phyloP scores from a whole-genome alignment of 306 rosid genomes.

The Fragaria nilgerrensis region DNA sequence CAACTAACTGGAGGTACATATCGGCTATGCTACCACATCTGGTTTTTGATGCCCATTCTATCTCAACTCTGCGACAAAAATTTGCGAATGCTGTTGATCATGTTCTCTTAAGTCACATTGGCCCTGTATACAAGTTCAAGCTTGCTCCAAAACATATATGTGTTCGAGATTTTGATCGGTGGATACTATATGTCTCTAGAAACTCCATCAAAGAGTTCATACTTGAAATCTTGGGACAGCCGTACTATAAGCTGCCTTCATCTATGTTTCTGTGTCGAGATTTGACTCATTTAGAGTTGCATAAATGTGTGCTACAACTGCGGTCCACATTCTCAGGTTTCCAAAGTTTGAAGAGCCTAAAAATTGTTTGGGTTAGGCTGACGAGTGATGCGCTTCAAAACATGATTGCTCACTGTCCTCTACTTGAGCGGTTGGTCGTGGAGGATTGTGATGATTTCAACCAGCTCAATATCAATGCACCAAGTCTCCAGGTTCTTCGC shows the following conservation, averaged over 20 bases:
- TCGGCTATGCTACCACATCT: conserved; percentile 49
- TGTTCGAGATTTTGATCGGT: conserved; percentile 44
- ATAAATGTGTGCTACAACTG: conserved; percentile 51
- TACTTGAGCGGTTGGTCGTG: conserved; percentile 8
- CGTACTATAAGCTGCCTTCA: conserved; percentile 46
- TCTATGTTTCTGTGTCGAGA: conserved; percentile 46
- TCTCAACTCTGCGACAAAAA: conserved; percentile 18
- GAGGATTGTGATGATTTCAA: conserved; percentile 48
- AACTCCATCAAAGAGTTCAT: conserved; percentile 42
- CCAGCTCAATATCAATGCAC: conserved; percentile 42
- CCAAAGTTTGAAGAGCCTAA: conserved; percentile 53
- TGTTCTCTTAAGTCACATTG: conserved; percentile 53
- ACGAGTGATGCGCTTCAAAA: conserved; percentile 42
- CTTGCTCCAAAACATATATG: conserved; percentile 40
- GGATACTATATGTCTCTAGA: conserved; percentile 46
- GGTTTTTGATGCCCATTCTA: conserved; percentile 32
- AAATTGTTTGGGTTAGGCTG: conserved; percentile 48
- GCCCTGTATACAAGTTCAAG: conserved; percentile 42
- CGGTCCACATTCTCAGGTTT: conserved; percentile 48
- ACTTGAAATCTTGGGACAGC: conserved; percentile 51
- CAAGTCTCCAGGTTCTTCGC: conserved; percentile 5
- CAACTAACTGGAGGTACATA: conserved; percentile 58
- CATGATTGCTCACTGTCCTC: background rate
- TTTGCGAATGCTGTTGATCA: conserved; percentile 43
- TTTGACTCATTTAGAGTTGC: conserved; percentile 46